Evolutionary conservation across 2,329 filamentous ascomycete species (phyloP).

Genomic region (Neonectria magnoliae): DNA sequence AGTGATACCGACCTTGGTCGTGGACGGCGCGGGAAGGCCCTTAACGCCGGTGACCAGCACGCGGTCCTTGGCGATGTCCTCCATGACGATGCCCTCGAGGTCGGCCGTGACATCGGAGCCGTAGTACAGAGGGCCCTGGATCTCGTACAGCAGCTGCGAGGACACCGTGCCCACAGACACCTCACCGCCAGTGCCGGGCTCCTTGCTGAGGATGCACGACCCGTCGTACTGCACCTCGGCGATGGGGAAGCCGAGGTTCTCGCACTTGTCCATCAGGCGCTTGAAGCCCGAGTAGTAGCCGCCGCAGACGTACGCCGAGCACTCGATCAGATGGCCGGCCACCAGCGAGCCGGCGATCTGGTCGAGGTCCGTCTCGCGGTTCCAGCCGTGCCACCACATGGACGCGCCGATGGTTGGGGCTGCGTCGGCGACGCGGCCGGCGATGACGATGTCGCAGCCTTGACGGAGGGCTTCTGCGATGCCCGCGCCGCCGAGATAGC

Average conservation of each 20-base stretch:
- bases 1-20: constrained; percentile 49
- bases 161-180: constrained; percentile 45
- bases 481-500: constrained; percentile 51
- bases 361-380: constrained; percentile 54
- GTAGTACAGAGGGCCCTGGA: constrained; percentile 52
- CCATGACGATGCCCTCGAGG: constrained; percentile 53
- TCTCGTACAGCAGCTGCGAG: constrained; percentile 52
- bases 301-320: constrained; percentile 61
- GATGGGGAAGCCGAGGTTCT: constrained; percentile 45
- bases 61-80: constrained; percentile 52
- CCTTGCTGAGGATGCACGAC: constrained; percentile 46
- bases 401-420: constrained; percentile 63
- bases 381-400: constrained; percentile 64
- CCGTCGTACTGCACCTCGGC: constrained; percentile 47
- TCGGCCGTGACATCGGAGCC: constrained; percentile 53
- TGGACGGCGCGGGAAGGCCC: constrained; percentile 36
- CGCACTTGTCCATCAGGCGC: constrained; percentile 36
- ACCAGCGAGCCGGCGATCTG: constrained; percentile 58
- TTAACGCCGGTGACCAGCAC: constrained; percentile 37
- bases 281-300: constrained; percentile 61
- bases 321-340: constrained; percentile 63
- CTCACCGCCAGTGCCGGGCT: constrained; percentile 45
- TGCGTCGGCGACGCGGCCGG: constrained; percentile 57
- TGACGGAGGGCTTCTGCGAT: constrained; percentile 52
- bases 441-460: constrained; percentile 57